A percentile compares a stretch with the other conserved stretches of the same genome.
phyloP scores from a whole-genome alignment of 768 basidiomycete species.

The Pholiota molesta region DNA sequence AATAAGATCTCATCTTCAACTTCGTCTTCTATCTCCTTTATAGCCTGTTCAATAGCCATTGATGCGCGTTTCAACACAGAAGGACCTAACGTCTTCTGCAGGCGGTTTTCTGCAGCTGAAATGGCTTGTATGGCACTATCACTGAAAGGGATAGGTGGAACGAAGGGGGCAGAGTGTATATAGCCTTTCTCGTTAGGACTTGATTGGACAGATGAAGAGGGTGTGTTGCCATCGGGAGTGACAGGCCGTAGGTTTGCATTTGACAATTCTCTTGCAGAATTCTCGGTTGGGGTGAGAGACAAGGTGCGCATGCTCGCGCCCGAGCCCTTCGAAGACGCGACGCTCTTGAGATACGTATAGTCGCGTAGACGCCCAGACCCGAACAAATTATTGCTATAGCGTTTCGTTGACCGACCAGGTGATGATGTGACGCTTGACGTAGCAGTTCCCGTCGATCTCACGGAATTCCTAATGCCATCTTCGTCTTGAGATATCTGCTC shows the following conservation, averaged over 20 bases:
- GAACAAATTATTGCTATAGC: slow-evolving; percentile 87
- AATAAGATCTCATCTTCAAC: slow-evolving; percentile 78
- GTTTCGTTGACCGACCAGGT: slow-evolving; percentile 55
- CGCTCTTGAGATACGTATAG: slow-evolving; percentile 67
- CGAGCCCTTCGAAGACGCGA: slow-evolving; percentile 43
- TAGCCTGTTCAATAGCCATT: slow-evolving; percentile 72
- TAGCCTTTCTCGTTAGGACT: slow-evolving; percentile 33
- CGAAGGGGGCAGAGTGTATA: slow-evolving; percentile 45
- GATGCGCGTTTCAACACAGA: slow-evolving; percentile 66
- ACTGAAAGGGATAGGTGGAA: slow-evolving; percentile 39
- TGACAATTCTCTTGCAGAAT: slow-evolving; percentile 38
- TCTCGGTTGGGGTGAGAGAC: slow-evolving; percentile 55
- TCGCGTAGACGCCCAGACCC: slow-evolving; percentile 81
- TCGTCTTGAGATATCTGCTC: slow-evolving; percentile 35
- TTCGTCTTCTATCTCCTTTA: slow-evolving; percentile 78
- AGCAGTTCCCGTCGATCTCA: slow-evolving; percentile 38
- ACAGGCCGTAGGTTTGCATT: slow-evolving; percentile 50
- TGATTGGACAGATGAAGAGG: slow-evolving; percentile 43
- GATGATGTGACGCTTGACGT: slow-evolving; percentile 51
- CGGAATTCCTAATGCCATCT: slow-evolving; percentile 33
- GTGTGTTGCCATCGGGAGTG: slow-evolving; percentile 56
- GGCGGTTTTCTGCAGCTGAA: slow-evolving; percentile 46
- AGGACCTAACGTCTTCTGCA: slow-evolving; percentile 54
- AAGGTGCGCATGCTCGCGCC: slow-evolving; percentile 45
- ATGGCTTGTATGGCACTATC: slow-evolving; percentile 31